Evolutionary conservation across 768 basidiomycete species (phyloP).

Genomic region (Suillus discolor): DNA sequence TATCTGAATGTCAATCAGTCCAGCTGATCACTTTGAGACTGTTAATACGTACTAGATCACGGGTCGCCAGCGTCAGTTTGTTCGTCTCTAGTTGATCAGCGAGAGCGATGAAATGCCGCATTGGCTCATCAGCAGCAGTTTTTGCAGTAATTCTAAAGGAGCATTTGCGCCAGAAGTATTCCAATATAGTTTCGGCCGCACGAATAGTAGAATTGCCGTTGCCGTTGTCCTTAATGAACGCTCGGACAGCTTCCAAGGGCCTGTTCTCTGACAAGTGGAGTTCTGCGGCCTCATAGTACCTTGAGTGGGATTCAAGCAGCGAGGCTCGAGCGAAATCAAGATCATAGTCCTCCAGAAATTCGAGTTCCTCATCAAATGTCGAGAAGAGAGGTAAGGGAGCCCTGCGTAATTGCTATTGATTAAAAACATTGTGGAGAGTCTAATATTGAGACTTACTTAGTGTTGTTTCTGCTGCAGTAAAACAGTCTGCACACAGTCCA

Average conservation of each 20-base stretch:
- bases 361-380: slow-evolving; percentile 52
- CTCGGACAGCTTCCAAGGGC: slow-evolving; percentile 45
- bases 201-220: slow-evolving; percentile 30
- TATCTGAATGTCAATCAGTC: slow-evolving; percentile 17
- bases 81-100: slow-evolving; percentile 18
- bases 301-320: slow-evolving; percentile 45
- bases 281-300: slow-evolving; percentile 52
- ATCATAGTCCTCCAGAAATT: slow-evolving; percentile 56
- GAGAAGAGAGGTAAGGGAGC: slow-evolving; percentile 51
- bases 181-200: slow-evolving; percentile 43
- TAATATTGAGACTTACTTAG: slow-evolving; percentile 26
- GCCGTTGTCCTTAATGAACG: slow-evolving; percentile 40
- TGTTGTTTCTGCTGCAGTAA: slow-evolving; percentile 40
- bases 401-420: slow-evolving; percentile 33
- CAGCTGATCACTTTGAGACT: slow-evolving; percentile 21
- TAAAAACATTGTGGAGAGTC: not conserved
- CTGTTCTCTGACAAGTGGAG: slow-evolving; percentile 52
- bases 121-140: slow-evolving; percentile 1
- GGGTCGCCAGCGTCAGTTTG: slow-evolving; percentile 9
- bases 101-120: slow-evolving; percentile 29
- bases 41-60: slow-evolving; percentile 16
- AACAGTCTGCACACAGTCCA: slow-evolving; percentile 46
- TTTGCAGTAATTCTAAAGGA: slow-evolving; percentile 40
- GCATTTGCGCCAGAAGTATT: slow-evolving; percentile 46
- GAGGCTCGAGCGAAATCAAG: slow-evolving; percentile 51